A percentile compares a stretch with the other conserved stretches of the same genome.
phyloP scores from a whole-genome alignment of 1,284 basidiomycete species.

The Malassezia sympodialis region DNA sequence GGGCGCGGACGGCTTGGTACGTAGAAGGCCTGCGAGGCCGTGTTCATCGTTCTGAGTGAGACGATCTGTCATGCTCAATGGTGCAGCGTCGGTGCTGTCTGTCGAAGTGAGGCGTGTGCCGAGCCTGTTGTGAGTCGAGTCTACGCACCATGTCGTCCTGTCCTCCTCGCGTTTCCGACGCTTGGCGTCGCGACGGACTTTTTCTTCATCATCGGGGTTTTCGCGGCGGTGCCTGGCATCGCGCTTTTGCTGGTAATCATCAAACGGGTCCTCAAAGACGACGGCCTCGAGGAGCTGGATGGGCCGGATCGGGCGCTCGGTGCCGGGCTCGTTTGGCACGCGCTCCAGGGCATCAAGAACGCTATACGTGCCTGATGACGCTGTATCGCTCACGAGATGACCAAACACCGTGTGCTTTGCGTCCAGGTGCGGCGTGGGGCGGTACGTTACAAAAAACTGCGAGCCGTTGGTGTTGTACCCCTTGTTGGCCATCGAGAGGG shows the following conservation, averaged over 20 bases:
- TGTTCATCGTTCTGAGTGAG: neutral
- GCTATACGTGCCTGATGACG: conserved; percentile 43
- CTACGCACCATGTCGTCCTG: conserved; percentile 35
- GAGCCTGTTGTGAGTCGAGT: conserved; percentile 12
- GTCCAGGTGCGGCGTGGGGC: conserved; percentile 58
- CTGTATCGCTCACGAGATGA: conserved; percentile 78
- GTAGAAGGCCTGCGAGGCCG: conserved; percentile 15
- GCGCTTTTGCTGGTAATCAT: conserved; percentile 24
- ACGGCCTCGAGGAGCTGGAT: conserved; percentile 54
- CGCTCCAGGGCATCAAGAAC: conserved; percentile 74
- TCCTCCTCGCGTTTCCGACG: conserved; percentile 35
- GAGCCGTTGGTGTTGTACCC: conserved; percentile 39
- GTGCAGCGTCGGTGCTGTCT: neutral
- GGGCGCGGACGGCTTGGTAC: neutral
- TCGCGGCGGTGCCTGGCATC: conserved; percentile 20
- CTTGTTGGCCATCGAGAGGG: conserved; percentile 44
- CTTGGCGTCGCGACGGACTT: conserved; percentile 25
- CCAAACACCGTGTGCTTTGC: conserved; percentile 93
- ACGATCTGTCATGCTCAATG: neutral
- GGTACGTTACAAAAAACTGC: conserved; percentile 40
- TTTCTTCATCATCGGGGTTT: conserved; percentile 26
- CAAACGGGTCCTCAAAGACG: conserved; percentile 40
- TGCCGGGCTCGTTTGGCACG: conserved; percentile 67
- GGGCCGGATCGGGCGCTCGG: conserved; percentile 72
- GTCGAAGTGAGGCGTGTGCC: conserved; percentile 15